Conservation (phyloP, 2,329 filamentous ascomycete species). For the Cytospora chrysosperma region DNA sequence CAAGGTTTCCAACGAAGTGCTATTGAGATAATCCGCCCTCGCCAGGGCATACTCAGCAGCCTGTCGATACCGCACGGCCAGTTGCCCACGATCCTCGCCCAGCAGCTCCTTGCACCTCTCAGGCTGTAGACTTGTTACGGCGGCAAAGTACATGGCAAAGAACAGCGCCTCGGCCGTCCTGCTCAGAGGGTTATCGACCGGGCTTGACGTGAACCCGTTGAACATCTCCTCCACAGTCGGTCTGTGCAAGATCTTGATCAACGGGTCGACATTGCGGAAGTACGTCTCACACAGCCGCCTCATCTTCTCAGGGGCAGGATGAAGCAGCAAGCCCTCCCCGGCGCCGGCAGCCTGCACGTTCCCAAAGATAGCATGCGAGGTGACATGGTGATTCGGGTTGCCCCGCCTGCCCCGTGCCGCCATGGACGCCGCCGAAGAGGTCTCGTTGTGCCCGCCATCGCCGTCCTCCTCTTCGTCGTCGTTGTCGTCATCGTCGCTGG, state of each 20-base stretch:
- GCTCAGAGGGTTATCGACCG: conserved; percentile 26
- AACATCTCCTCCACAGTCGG: conserved; percentile 37
- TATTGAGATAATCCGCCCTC: conserved; percentile 44
- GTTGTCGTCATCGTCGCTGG: conserved; percentile 39
- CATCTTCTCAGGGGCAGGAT: conserved; percentile 41
- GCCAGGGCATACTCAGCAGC: conserved; percentile 40
- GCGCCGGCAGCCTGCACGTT: neutral
- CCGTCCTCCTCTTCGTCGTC: conserved; percentile 32
- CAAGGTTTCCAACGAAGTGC: conserved; percentile 38
- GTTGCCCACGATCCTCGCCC: conserved; percentile 35
- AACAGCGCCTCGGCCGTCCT: conserved; percentile 36
- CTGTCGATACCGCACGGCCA: conserved; percentile 35
- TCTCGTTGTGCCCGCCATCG: conserved; percentile 25
- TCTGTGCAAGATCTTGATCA: conserved; percentile 46
- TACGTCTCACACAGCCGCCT: conserved; percentile 38
- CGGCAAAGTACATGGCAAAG: conserved; percentile 45
- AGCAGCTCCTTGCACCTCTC: conserved; percentile 35
- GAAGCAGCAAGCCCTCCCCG: conserved; percentile 26
- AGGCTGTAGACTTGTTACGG: conserved; percentile 36
- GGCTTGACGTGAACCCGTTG: conserved; percentile 30
- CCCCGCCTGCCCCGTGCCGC: conserved; percentile 6
- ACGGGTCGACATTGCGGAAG: conserved; percentile 42
- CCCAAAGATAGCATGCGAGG: conserved; percentile 15
- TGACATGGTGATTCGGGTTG: conserved; percentile 1
- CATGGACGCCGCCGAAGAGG: conserved; percentile 35